phyloP scores from a whole-genome alignment of 2,329 filamentous ascomycete species.

The Beauveria sp. region DNA sequence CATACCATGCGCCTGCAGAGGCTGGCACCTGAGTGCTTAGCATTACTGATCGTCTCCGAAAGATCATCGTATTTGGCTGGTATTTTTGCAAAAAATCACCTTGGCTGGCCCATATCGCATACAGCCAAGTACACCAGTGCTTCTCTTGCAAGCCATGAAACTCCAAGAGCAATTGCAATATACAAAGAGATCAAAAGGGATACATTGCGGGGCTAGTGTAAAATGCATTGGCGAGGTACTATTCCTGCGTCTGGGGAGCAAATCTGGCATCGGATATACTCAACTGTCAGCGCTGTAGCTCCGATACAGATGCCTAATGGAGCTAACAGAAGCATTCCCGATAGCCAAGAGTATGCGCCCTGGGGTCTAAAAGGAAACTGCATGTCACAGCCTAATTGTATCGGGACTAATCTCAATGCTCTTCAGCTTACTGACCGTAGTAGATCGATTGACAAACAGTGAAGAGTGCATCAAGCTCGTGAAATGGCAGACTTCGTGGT shows the following conservation, averaged over 20 bases:
- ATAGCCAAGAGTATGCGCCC: not conserved
- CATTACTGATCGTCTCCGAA: no score
- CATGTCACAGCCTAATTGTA: not conserved
- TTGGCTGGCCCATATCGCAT: no score
- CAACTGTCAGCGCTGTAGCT: not conserved
- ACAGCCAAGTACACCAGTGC: no score
- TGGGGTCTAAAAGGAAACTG: not conserved
- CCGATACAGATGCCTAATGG: not conserved
- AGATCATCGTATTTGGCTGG: no score
- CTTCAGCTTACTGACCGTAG: not conserved
- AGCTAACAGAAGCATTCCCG: not conserved
- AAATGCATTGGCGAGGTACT: not conserved
- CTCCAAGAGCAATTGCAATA: not conserved
- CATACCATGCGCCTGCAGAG: no score
- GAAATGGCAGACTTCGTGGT: not conserved
- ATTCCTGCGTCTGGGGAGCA: slow-evolving; percentile 2
- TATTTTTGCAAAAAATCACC: no score
- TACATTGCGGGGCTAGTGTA: no score
- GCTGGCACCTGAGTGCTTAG: no score
- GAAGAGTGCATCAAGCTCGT: not conserved
- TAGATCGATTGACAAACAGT: not conserved
- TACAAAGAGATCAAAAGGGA: not conserved
- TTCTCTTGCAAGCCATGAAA: no score
- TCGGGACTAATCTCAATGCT: not conserved
- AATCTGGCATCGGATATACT: not conserved